These are phyloP conservation scores for Truncatella angustata DNA, from an alignment of 2,329 filamentous ascomycete species.

Conservation along the genomic window DNA sequence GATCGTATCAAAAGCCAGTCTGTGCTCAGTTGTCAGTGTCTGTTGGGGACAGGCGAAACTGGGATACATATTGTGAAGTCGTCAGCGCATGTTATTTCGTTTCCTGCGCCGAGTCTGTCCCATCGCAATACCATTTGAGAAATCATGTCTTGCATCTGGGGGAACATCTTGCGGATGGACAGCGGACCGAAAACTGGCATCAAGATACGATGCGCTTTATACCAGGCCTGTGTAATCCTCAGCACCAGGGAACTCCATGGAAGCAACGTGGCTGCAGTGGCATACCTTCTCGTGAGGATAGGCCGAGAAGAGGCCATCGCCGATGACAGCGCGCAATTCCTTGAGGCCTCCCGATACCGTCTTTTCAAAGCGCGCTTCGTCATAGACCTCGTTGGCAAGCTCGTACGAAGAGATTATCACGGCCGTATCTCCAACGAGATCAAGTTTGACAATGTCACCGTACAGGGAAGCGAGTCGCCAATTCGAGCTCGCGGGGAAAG, in stretches of 20 bases:
- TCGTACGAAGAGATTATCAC: constrained; percentile 4
- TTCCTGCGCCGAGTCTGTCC: constrained; percentile 38
- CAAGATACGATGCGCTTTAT: constrained; percentile 50
- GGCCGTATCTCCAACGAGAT: not conserved
- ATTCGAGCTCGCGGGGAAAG: not conserved
- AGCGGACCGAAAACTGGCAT: constrained; percentile 54
- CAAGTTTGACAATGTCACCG: constrained; percentile 5
- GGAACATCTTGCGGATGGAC: constrained; percentile 53
- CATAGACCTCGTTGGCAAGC: not conserved
- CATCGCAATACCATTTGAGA: constrained; percentile 48
- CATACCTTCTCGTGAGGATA: not conserved
- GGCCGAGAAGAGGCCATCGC: not conserved
- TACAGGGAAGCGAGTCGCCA: constrained; percentile 4
- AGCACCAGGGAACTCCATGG: not conserved
- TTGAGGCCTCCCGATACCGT: not conserved
- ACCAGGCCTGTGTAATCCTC: constrained; percentile 37
- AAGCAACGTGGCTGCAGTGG: too few relatives aligned
- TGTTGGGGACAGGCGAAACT: not conserved
- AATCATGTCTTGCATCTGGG: constrained; percentile 16
- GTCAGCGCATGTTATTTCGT: constrained; percentile 51
- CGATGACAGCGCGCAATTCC: not conserved
- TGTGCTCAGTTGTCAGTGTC: constrained; percentile 14
- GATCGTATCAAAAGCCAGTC: constrained; percentile 61
- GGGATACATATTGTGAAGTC: constrained; percentile 50
- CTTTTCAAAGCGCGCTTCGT: constrained; percentile 3